phyloP scores from a whole-genome alignment of 2,329 filamentous ascomycete genomes.

The Paramyrothecium roridum region DNA sequence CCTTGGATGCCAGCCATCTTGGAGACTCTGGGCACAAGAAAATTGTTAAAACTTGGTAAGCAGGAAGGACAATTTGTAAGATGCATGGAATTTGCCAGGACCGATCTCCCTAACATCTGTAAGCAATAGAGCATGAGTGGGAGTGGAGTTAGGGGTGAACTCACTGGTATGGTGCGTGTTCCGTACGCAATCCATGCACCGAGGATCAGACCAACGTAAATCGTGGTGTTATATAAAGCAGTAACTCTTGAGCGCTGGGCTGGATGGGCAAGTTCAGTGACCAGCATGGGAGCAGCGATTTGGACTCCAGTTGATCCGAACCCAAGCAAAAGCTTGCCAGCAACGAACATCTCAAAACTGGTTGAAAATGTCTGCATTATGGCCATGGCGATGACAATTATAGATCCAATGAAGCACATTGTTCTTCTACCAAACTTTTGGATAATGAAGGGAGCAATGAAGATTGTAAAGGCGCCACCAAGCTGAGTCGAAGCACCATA shows the following conservation, averaged over 20 bases:
- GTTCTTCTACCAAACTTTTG: constrained; percentile 4
- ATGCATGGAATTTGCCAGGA: constrained; percentile 44
- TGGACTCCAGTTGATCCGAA: constrained; percentile 7
- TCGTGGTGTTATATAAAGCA: constrained; percentile 12
- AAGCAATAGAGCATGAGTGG: too few species aligned
- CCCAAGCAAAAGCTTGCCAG: constrained; percentile 11
- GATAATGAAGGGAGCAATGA: constrained; percentile 6
- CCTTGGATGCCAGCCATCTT: constrained; percentile 6
- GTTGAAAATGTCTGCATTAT: constrained; percentile 12
- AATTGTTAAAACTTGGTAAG: constrained; percentile 41
- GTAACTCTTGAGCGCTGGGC: constrained; percentile 11
- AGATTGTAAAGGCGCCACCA: constrained; percentile 6
- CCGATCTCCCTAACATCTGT: constrained; percentile 31
- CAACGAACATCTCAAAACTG: constrained; percentile 9
- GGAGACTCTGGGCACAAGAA: constrained; percentile 41
- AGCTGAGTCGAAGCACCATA: constrained; percentile 7
- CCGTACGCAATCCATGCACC: constrained; percentile 40
- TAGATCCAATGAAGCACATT: constrained; percentile 3
- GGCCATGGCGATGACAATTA: constrained; percentile 11
- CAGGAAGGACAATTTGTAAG: constrained; percentile 38
- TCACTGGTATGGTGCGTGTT: constrained; percentile 32
- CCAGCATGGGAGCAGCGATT: constrained; percentile 10
- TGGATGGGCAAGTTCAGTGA: constrained; percentile 14
- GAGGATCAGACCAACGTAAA: constrained; percentile 9
- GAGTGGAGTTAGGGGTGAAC: too few species aligned